Evolutionary conservation across 257 asterid species (phyloP), one percentile per base, ranked within the genome.

Genomic region (Cynanchum wilfordii): DNA sequence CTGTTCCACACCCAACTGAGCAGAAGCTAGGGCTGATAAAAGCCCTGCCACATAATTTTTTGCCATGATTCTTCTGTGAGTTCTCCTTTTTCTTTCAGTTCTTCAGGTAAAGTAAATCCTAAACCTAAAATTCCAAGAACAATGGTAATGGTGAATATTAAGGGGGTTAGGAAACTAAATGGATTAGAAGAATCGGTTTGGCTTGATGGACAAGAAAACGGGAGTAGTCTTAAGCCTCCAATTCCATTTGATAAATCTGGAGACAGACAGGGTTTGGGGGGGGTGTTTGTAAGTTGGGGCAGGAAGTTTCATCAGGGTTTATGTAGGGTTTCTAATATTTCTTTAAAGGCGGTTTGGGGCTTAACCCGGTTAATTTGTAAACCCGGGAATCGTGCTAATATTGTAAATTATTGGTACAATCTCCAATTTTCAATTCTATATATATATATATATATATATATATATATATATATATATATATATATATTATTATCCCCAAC

Each of bases 21-120:
- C 90, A 68, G 91, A 84, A 15, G 89, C 87, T 29, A 88, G 29
- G 78, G 93, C 87, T 52, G 96, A 90, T 66, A 88, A 59, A 74
- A 89, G 55, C 83, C 94, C 96, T 15, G 89, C 81, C 56, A 85
- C 89, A 72, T 77, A 84, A 45, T 68, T 77, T 75, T 82, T 87
- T 2, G 86, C 82, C 96, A 90, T 69, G 38, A 15, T 27, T 16
- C 6, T 87, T 75, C 7, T 50, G 55, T 50, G 55, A 50, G 19
- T 76, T 72, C 19, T 20, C 45, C 79, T 45, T 56, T 42, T 10
- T 36, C 38, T 66, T 33, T 33, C 0, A 11, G 47, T 42, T 10
- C 47, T 63, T 27, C 40, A 8, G 36, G 29, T 1, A 2, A 11
- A 10, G 2, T 54, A 29, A 52, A 1, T 10, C 4, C 2, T 16